A percentile compares a stretch with the other conserved stretches of the same genome.
These are phyloP conservation scores for Pseudogymnoascus sp. DNA, from an alignment of 2,329 filamentous ascomycete species.

Conservation along the genomic window DNA sequence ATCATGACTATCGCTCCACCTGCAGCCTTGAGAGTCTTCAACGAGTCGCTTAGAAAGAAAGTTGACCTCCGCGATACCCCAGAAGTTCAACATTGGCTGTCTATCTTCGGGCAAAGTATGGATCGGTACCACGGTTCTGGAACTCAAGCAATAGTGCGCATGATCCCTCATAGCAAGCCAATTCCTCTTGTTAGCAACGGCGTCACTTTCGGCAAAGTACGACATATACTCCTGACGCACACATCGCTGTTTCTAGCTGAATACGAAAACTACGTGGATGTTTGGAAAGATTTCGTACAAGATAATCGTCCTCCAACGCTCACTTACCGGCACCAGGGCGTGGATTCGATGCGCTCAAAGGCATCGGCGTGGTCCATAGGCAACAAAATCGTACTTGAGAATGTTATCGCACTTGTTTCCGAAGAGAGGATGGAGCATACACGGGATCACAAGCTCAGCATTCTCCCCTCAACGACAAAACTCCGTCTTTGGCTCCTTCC, in stretches of 20 bases:
- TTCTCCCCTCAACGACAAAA: conserved; percentile 9
- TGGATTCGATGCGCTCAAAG: background rate
- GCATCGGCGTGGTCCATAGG: conserved; percentile 6
- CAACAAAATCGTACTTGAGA: conserved; percentile 10
- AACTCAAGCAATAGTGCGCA: conserved; percentile 4
- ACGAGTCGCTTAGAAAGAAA: conserved; percentile 11
- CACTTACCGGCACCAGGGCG: background rate
- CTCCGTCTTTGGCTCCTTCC: conserved; percentile 12
- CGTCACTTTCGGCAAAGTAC: conserved; percentile 8
- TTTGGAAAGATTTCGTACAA: conserved; percentile 10
- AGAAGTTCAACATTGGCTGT: conserved; percentile 13
- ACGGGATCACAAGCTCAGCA: background rate
- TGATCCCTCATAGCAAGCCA: conserved; percentile 7
- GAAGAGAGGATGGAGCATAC: background rate
- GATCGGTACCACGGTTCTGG: conserved; percentile 5
- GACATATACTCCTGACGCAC: conserved; percentile 8
- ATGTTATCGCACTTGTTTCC: background rate
- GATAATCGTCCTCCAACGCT: conserved; percentile 10
- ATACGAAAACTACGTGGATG: conserved; percentile 9
- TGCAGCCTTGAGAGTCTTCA: conserved; percentile 10
- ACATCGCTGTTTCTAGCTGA: conserved; percentile 12
- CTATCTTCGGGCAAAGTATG: conserved; percentile 7
- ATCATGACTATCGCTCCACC: conserved; percentile 13
- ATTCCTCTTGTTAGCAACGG: conserved; percentile 4
- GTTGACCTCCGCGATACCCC: conserved; percentile 10